Percentiles rank a stretch among this genome's conserved stretches.
Conservation (phyloP, 352 stramenopile species). For the Phytophthora tentaculata region DNA sequence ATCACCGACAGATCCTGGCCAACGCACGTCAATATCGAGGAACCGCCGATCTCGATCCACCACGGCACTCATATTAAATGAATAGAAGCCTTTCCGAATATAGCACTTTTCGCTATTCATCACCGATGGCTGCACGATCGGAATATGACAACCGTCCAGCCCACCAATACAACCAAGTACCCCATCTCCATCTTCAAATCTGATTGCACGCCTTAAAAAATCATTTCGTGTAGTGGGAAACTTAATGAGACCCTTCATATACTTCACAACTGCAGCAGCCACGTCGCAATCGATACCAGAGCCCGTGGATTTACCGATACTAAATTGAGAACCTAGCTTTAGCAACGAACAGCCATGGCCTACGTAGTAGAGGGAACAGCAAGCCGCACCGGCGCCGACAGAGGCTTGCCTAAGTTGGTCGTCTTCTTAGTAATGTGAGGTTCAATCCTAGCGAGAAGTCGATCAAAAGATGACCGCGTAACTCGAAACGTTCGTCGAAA, state of each 20-base stretch:
- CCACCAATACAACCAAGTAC: neutral
- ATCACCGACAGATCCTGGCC: too few species aligned
- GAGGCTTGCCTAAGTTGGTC: neutral
- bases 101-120: too few species aligned
- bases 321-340: neutral
- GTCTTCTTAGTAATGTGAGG: neutral
- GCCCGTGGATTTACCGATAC: neutral
- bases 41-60: too few species aligned
- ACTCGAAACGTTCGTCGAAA: neutral
- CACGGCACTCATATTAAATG: too few species aligned
- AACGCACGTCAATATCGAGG: too few species aligned
- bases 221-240: neutral
- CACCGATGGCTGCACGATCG: neutral
- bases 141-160: conserved; percentile 1
- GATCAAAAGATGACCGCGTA: neutral
- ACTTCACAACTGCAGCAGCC: neutral
- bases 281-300: neutral
- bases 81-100: too few species aligned
- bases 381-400: neutral
- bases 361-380: neutral
- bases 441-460: neutral
- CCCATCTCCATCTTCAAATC: neutral
- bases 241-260: neutral
- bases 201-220: neutral
- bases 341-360: neutral